Evolutionary conservation across 192 early-diverging fungal genomes (phyloP).

Genomic region (Obelidium mucronatum): DNA sequence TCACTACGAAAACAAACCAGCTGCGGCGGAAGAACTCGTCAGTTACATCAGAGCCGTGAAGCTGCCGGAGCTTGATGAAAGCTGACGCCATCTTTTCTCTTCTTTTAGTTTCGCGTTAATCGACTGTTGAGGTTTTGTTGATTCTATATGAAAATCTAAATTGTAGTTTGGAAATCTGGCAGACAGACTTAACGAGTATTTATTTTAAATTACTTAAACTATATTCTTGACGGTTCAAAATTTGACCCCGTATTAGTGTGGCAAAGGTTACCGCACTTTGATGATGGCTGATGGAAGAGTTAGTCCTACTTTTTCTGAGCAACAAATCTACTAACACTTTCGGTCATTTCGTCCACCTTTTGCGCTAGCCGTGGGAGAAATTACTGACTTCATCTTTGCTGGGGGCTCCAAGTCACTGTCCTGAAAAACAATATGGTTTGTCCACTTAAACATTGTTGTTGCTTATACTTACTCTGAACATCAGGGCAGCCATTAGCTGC

Average conservation of each 20-base stretch:
- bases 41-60: conserved; percentile 8
- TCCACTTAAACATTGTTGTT: neutral
- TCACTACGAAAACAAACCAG: conserved; percentile 10
- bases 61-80: conserved; percentile 7
- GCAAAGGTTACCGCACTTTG: too few species aligned
- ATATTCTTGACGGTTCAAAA: too few species aligned
- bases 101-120: too few species aligned
- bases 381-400: neutral
- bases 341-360: neutral
- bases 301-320: too few species aligned
- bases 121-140: too few species aligned
- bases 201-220: too few species aligned
- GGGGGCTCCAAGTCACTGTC: conserved; percentile 2
- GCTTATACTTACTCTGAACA: conserved; percentile 5
- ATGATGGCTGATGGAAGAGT: too few species aligned
- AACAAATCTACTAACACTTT: too few species aligned
- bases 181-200: too few species aligned
- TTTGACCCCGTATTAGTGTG: too few species aligned
- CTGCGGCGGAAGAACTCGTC: conserved; percentile 24
- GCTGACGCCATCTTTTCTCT: conserved; percentile 15
- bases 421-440: neutral
- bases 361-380: neutral
- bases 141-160: too few species aligned
- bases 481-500: conserved; percentile 52
- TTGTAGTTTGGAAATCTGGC: too few species aligned